Conservation (phyloP, 2,329 filamentous ascomycete genomes). For the Talaromyces albobiverticillius region DNA sequence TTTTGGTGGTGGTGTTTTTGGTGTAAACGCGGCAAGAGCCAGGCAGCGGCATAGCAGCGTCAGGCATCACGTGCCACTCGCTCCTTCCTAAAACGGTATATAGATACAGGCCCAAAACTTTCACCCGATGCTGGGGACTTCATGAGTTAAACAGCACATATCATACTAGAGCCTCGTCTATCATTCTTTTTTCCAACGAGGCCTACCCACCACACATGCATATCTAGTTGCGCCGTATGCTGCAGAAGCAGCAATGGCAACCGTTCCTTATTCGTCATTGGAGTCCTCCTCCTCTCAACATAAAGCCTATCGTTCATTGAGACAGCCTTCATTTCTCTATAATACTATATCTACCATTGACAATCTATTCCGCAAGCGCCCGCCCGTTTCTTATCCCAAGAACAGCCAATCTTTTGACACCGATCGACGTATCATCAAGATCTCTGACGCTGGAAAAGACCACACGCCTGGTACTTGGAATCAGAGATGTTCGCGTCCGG, state of each 20-base stretch:
- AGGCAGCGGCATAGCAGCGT: slow-evolving; percentile 1
- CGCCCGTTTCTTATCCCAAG: neutral
- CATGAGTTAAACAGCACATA: neutral
- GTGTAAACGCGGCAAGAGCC: neutral
- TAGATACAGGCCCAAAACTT: neutral
- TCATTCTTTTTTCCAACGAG: slow-evolving; percentile 13
- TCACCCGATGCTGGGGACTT: neutral
- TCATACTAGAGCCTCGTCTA: neutral
- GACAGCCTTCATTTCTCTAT: slow-evolving; percentile 4
- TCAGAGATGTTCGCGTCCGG: too few relatives aligned
- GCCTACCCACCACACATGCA: slow-evolving; percentile 5
- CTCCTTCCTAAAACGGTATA: slow-evolving; percentile 14
- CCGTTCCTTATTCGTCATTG: slow-evolving; percentile 25
- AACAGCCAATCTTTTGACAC: neutral
- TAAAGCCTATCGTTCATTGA: slow-evolving; percentile 16
- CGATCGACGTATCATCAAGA: neutral
- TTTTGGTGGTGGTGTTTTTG: neutral
- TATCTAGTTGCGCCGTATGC: slow-evolving; percentile 9
- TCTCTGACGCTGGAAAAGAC: neutral
- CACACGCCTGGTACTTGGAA: too few relatives aligned
- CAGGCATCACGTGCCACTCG: slow-evolving; percentile 4
- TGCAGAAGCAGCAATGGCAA: slow-evolving; percentile 22
- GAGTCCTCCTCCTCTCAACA: slow-evolving; percentile 18
- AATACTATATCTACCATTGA: neutral
- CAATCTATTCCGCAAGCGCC: neutral